Evolutionary conservation across 164 flowering plant species (phyloP).

Genomic region (Umbellularia californica): DNA sequence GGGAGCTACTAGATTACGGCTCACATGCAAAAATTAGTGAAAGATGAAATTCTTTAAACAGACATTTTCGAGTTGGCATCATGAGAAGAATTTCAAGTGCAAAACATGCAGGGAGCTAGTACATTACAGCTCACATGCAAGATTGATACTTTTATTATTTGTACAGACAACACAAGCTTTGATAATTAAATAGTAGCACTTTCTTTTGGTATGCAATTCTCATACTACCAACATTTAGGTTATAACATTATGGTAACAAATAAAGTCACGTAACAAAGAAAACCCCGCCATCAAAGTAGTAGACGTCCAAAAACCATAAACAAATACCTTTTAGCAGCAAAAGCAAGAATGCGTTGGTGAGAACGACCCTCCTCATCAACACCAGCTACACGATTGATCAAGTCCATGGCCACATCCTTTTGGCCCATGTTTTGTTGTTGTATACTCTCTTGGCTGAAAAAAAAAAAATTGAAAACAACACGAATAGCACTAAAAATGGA

Average conservation of each 20-base stretch:
- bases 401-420: constrained; percentile 71
- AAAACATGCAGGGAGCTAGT: neutral
- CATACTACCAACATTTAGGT: neutral
- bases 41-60: too few relatives aligned
- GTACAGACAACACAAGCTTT: neutral
- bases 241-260: neutral
- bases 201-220: neutral
- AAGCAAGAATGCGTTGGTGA: constrained; percentile 91
- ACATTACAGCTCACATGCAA: neutral
- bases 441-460: constrained; percentile 45
- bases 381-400: constrained; percentile 84
- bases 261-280: neutral
- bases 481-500: too few relatives aligned
- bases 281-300: neutral
- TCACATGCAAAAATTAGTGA: too few relatives aligned
- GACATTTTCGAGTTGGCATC: too few relatives aligned
- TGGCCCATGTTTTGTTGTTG: constrained; percentile 45
- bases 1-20: too few relatives aligned
- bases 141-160: too few relatives aligned
- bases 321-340: constrained; percentile 81
- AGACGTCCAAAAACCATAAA: neutral
- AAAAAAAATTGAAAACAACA: too few relatives aligned
- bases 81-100: neutral
- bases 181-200: neutral
- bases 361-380: constrained; percentile 93